phyloP scores from a whole-genome alignment of 176 grass and related monocot species.

The Hyparrhenia diplandra region DNA sequence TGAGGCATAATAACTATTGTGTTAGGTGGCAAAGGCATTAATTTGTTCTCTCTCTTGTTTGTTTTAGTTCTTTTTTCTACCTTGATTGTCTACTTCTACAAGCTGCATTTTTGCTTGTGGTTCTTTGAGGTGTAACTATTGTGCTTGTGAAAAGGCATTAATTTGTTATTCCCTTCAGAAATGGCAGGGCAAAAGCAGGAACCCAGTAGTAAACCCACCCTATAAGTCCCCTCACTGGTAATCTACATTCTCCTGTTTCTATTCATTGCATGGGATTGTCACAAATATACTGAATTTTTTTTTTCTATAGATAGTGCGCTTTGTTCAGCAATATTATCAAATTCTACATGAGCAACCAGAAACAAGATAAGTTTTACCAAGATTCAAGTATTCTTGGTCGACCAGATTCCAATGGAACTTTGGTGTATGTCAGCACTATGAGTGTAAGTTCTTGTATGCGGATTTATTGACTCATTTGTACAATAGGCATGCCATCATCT shows the following conservation, averaged over 20 bases:
- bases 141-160: slow-evolving; percentile 2
- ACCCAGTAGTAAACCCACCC: neutral
- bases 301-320: slow-evolving; percentile 72
- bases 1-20: neutral
- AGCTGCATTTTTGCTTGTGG: neutral
- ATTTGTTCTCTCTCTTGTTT: neutral
- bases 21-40: neutral
- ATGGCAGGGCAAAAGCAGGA: slow-evolving; percentile 47
- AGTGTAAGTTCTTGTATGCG: slow-evolving; percentile 39
- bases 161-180: slow-evolving; percentile 29
- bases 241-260: neutral
- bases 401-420: slow-evolving; percentile 42
- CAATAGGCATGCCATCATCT: neutral
- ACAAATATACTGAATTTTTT: neutral
- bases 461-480: slow-evolving; percentile 2
- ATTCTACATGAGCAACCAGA: slow-evolving; percentile 68
- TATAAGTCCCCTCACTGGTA: slow-evolving; percentile 62
- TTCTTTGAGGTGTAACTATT: too few species aligned
- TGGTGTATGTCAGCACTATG: slow-evolving; percentile 61
- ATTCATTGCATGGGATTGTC: neutral
- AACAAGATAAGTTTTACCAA: slow-evolving; percentile 89
- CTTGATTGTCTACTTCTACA: neutral
- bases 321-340: slow-evolving; percentile 84
- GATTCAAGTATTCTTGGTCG: slow-evolving; percentile 70
- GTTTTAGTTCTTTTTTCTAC: neutral